Evolutionary conservation across 768 basidiomycete genomes (phyloP).

Genomic region (Royoungia palumana): DNA sequence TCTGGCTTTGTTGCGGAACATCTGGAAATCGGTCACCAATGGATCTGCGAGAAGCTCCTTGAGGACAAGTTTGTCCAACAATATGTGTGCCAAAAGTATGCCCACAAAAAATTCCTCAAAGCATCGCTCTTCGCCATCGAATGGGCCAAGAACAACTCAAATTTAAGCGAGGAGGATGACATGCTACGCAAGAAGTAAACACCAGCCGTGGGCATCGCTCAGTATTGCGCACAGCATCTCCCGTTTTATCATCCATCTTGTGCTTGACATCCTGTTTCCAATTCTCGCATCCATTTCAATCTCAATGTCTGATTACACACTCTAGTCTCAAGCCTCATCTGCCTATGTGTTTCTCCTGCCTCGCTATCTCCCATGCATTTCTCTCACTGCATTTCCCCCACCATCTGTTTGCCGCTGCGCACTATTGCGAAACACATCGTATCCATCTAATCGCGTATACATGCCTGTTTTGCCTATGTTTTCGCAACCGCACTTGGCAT

Average conservation of each 20-base stretch:
- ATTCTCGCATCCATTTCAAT: conserved; percentile 34
- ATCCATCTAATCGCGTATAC: conserved; percentile 32
- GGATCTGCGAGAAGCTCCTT: conserved; percentile 79
- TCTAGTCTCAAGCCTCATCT: conserved; percentile 35
- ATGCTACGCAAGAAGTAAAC: conserved; percentile 32
- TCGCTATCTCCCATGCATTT: conserved; percentile 38
- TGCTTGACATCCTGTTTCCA: conserved; percentile 37
- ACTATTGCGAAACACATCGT: conserved; percentile 36
- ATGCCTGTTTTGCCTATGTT: conserved; percentile 34
- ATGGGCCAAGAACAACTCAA: conserved; percentile 59
- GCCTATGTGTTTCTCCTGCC: conserved; percentile 35
- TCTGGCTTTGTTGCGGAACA: conserved; percentile 91
- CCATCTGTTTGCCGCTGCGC: conserved; percentile 28
- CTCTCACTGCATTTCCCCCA: conserved; percentile 18
- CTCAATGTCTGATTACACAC: conserved; percentile 39
- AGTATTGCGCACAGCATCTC: conserved; percentile 24
- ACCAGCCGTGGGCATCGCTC: conserved; percentile 11
- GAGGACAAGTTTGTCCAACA: conserved; percentile 77
- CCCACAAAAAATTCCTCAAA: conserved; percentile 96
- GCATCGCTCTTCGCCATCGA: conserved; percentile 76
- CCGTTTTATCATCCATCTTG: conserved; percentile 26
- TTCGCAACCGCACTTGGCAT: conserved; percentile 18
- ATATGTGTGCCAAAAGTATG: conserved; percentile 95
- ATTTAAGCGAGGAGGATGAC: conserved; percentile 32
- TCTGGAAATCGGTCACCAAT: conserved; percentile 71